Base-by-base conservation (phyloP, 2,329 filamentous ascomycete species). In the Leptographium lundbergii region DNA sequence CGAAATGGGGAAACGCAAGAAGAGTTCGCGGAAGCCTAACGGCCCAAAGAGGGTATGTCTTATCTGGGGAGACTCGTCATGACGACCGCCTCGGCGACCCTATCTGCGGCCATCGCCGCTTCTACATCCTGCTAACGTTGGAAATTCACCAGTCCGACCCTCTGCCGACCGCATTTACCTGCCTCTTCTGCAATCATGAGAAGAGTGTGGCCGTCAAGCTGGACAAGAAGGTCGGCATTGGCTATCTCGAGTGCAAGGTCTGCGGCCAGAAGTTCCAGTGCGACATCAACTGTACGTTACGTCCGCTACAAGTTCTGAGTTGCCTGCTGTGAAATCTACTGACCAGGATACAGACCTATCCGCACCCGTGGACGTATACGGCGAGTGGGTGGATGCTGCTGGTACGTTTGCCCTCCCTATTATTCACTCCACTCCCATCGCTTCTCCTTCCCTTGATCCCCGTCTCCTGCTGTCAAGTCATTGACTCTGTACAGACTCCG, bases 151-250 rank as follows among this genome's bases (percentile, higher is more conserved):
- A 87, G 85, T 75, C 81, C 70, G 88, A 91, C 66, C 81, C 84
- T 48, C 79, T 94, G 22, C 80, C 87, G 4, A 91, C 89, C 3
- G 82, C 84, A n/a, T 99, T 99, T 73, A 89, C 91, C 60, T 99
- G 94, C 71, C 85, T 99, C 53, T 99, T 99, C 75, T 99, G 94
- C 79, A 97, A 96, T 72, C 91, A 97, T 74, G 94, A 97, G 70
- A 94, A 90, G 65, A 89, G 91, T 0, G 89, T 99, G 57, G 81
- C 84, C 32, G 88, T 96, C 65, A 94, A 95, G 73, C 80, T 99
- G 56, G 91, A 99, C 71, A 96, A 95, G 79, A 97, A 97, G 71
- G 78, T 84, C 32, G 90, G 90, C 57, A 81, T 96, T 45, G 94
- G 92, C 54, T 83, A 88, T 62, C 78, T 99, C 29, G 84, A 86